Evolutionary conservation across 345 rosid genomes (phyloP).

Genomic region (Raphanus sativus): DNA sequence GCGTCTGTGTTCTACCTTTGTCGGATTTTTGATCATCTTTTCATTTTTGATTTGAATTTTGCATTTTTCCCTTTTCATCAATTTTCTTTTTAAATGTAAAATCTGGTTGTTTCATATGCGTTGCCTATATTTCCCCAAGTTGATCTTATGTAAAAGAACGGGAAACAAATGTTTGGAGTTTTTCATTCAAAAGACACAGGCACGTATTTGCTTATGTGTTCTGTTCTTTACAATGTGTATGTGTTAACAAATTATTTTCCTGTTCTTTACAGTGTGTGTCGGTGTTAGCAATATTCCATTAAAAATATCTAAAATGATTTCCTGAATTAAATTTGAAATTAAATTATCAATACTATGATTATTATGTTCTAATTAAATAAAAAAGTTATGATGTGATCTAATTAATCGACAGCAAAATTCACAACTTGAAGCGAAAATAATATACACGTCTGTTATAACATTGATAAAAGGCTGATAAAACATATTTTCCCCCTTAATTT

Average conservation of each 20-base stretch:
- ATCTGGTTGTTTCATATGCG: conserved; percentile 22
- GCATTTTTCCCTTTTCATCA: not conserved
- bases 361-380: not conserved
- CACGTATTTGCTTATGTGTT: not conserved
- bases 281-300: not conserved
- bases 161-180: conserved; percentile 12
- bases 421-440: not conserved
- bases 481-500: not conserved
- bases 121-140: not conserved
- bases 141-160: not conserved
- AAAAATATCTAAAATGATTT: not conserved
- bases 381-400: not conserved
- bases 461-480: too few relatives aligned
- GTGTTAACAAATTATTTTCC: not conserved
- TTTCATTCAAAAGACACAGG: not conserved
- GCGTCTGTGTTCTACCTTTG: not conserved
- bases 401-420: not conserved
- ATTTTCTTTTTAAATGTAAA: conserved; percentile 18
- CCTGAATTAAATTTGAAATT: not conserved
- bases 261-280: not conserved
- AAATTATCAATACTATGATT: too few relatives aligned
- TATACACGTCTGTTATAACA: not conserved
- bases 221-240: not conserved
- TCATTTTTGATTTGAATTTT: conserved; percentile 30
- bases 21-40: conserved; percentile 1